Percentiles rank a stretch among this genome's conserved stretches.
These are phyloP conservation scores for Salmacisia buchloeana DNA, from an alignment of 1,284 basidiomycete species.

Conservation along the genomic window DNA sequence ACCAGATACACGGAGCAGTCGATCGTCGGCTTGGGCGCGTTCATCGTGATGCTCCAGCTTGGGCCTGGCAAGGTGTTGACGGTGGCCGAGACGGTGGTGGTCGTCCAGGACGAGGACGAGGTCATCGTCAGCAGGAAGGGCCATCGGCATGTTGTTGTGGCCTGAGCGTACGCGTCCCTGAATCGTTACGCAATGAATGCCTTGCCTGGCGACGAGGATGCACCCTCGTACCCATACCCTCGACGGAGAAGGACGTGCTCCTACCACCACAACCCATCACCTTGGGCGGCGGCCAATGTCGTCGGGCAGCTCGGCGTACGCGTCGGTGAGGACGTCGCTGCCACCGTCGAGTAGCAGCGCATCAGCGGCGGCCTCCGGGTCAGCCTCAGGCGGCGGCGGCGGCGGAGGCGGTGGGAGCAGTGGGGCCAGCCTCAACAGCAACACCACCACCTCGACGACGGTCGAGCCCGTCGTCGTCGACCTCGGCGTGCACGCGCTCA, in stretches of 20 bases:
- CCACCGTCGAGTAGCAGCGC: neutral
- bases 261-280: too few species aligned
- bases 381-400: neutral
- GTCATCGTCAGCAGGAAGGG: neutral
- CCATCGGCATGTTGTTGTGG: too few species aligned
- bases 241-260: too few species aligned
- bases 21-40: neutral
- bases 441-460: too few species aligned
- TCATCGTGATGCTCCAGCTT: slow-evolving; percentile 4
- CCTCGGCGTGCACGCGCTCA: slow-evolving; percentile 36
- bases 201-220: too few species aligned
- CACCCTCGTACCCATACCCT: too few species aligned
- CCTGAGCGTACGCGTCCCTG: neutral
- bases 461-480: slow-evolving; percentile 43
- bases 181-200: neutral
- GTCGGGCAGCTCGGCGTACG: too few species aligned
- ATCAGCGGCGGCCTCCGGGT: neutral
- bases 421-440: slow-evolving; percentile 14
- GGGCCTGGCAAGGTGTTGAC: neutral
- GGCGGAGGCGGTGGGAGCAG: too few species aligned
- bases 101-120: neutral
- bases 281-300: too few species aligned
- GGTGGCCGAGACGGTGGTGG: neutral
- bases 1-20: slow-evolving; percentile 59
- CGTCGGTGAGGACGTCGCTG: too few species aligned